A percentile compares a stretch with the other conserved stretches of the same genome.
phyloP scores from a whole-genome alignment of 2,329 filamentous ascomycete genomes.

The Penicillium sumatraense region DNA sequence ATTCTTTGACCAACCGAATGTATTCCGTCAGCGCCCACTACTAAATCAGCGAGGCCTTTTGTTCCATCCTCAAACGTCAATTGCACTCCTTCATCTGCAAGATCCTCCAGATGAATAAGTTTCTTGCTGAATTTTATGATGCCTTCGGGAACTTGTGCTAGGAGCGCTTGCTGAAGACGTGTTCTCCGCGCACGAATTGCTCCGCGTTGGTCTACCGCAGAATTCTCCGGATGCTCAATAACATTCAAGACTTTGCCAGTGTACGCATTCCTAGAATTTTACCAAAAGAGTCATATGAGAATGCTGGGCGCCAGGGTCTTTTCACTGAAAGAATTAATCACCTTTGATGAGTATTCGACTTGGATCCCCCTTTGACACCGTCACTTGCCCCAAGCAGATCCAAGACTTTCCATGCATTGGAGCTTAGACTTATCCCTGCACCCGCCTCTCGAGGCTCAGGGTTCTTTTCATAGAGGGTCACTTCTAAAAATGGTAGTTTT shows the following conservation, averaged over 20 bases:
- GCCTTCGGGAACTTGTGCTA: slow-evolving; percentile 50
- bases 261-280: slow-evolving; percentile 14
- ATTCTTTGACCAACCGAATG: slow-evolving; percentile 46
- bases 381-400: slow-evolving; percentile 51
- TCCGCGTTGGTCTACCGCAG: slow-evolving; percentile 18
- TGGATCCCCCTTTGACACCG: slow-evolving; percentile 41
- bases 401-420: slow-evolving; percentile 55
- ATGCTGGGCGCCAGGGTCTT: too few species aligned
- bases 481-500: slow-evolving; percentile 45
- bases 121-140: slow-evolving; percentile 53
- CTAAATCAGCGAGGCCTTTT: slow-evolving; percentile 46
- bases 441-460: slow-evolving; percentile 52
- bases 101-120: slow-evolving; percentile 46
- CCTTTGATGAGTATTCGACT: slow-evolving; percentile 27
- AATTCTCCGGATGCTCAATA: slow-evolving; percentile 27
- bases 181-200: slow-evolving; percentile 37
- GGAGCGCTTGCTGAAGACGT: slow-evolving; percentile 54
- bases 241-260: slow-evolving; percentile 22
- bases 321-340: neutral
- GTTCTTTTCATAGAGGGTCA: slow-evolving; percentile 53
- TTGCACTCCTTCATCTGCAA: slow-evolving; percentile 40
- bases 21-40: slow-evolving; percentile 60
- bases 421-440: slow-evolving; percentile 52
- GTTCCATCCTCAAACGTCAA: slow-evolving; percentile 55
- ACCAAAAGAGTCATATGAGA: neutral